phyloP scores from a whole-genome alignment of 2,329 filamentous ascomycete species.

The Macrophomina phaseolina region DNA sequence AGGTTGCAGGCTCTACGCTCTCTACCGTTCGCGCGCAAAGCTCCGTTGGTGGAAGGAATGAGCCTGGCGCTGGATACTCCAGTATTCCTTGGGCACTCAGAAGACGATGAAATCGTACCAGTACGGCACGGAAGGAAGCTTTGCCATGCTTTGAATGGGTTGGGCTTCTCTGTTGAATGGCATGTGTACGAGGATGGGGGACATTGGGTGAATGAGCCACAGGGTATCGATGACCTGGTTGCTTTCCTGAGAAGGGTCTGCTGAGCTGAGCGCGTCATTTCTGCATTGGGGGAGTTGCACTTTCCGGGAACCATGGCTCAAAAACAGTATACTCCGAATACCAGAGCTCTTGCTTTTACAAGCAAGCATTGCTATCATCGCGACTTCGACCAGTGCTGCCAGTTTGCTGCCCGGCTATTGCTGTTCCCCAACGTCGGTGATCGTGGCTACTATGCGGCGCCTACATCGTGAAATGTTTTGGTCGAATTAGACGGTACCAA shows the following conservation, averaged over 20 bases:
- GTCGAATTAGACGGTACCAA: no score
- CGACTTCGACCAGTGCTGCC: no score
- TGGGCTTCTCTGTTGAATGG: conserved; percentile 32
- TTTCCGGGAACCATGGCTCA: background rate
- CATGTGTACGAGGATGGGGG: conserved; percentile 31
- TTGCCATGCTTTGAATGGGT: conserved; percentile 9
- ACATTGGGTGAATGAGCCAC: conserved; percentile 34
- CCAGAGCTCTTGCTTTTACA: no score
- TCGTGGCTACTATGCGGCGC: no score
- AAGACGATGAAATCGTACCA: conserved; percentile 32
- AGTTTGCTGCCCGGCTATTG: no score
- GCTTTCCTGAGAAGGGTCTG: conserved; percentile 25
- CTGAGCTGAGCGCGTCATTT: no score
- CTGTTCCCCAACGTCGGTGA: no score
- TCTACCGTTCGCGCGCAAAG: background rate
- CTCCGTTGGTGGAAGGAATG: background rate
- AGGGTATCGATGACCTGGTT: conserved; percentile 33
- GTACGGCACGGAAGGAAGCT: conserved; percentile 28
- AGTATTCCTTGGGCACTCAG: conserved; percentile 32
- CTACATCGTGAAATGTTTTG: no score
- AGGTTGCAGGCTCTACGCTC: background rate
- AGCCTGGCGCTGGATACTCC: conserved; percentile 21
- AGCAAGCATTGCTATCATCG: no score
- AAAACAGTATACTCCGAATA: background rate
- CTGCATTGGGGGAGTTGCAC: no score